Percentiles rank a stretch among this genome's conserved stretches.
phyloP scores from a whole-genome alignment of 768 basidiomycete genomes.

The Panaeolus papilionaceus region DNA sequence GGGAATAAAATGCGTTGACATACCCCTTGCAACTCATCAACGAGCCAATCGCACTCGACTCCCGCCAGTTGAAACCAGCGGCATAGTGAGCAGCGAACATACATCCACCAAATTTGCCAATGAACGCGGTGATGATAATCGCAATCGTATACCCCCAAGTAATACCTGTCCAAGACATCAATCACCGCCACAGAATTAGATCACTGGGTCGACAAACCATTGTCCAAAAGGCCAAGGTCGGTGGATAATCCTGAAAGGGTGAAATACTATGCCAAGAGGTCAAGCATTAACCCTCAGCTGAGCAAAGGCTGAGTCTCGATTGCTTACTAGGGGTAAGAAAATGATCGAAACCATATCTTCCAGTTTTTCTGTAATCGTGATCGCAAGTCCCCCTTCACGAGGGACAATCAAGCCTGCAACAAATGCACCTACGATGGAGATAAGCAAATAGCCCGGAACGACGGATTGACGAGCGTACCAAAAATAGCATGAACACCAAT shows the following conservation, averaged over 20 bases:
- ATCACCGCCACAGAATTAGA: background rate
- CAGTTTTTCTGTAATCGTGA: conserved; percentile 91
- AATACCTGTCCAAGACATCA: conserved; percentile 47
- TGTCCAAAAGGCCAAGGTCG: conserved; percentile 81
- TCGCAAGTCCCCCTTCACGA: conserved; percentile 85
- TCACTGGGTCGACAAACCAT: conserved; percentile 50
- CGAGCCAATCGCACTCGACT: conserved; percentile 83
- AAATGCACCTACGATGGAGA: conserved; percentile 66
- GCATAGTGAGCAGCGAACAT: conserved; percentile 65
- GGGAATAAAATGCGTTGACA: conserved; percentile 20
- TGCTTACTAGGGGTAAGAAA: conserved; percentile 80
- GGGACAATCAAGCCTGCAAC: conserved; percentile 84
- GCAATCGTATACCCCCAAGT: conserved; percentile 91
- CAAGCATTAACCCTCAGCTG: conserved; percentile 17
- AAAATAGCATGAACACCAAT: conserved; percentile 95
- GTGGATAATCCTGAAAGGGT: conserved; percentile 91
- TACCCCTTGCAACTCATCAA: conserved; percentile 97
- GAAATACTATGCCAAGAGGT: conserved; percentile 68
- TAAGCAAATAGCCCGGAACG: background rate
- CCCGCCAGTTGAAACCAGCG: conserved; percentile 82
- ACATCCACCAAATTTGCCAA: conserved; percentile 91
- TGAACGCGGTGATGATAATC: conserved; percentile 79
- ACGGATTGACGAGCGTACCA: conserved; percentile 48
- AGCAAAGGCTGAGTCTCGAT: background rate
- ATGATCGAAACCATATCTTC: conserved; percentile 94